Base-by-base conservation (phyloP, 495 filamentous ascomycete genomes). In the Corynascus novoguineensis region DNA sequence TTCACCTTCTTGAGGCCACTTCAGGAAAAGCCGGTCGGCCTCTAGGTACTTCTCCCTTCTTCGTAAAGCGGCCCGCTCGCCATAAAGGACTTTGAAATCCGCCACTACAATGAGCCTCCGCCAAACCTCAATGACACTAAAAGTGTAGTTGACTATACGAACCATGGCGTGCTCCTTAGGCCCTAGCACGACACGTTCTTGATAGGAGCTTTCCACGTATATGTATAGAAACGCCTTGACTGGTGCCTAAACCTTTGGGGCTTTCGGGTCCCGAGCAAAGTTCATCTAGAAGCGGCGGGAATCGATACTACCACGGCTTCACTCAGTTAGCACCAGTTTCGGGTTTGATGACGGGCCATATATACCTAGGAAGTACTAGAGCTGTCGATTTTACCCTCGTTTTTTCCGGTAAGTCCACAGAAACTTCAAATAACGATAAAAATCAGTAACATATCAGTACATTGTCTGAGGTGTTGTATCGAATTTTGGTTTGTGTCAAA, bases 161-260 rank as follows among this genome's bases (percentile, higher is more conserved):
- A 50, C 47, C n/a, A 50, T 50, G 24, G 31, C 17, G 17, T 32
- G 31, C 47, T 50, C 47, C 31, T 50, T n/a, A 15, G 47, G 47
- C 47, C 47, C 29, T 50, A 50, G 19, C 14, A 50, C 31, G 10
- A 50, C n/a, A 37, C 19, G 19, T 50, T 50, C 47, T 14, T 50
- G 24, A 14, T 35, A 35, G 29, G 31, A 35, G 47, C 19, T 24
- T 35, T 50, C 47, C n/a, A 50, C n/a, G 37, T 50, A 50, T 24
- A 22, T 1, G 21, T 50, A 24, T 37, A 50, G 47, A 37, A 50
- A 50, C 17, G 47, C 15, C 47, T 24, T 5, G 47, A 50, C 29
- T n/a, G 8, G 19, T 50, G 14, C 47, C 29, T 19, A 12, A 50
- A 50, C 29, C 12, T 22, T 24, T 50, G 12, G n/a, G 31, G 14